Evolutionary conservation across 306 rosid species (phyloP), one percentile per base, ranked within the genome.

Genomic region (Ormosia emarginata): DNA sequence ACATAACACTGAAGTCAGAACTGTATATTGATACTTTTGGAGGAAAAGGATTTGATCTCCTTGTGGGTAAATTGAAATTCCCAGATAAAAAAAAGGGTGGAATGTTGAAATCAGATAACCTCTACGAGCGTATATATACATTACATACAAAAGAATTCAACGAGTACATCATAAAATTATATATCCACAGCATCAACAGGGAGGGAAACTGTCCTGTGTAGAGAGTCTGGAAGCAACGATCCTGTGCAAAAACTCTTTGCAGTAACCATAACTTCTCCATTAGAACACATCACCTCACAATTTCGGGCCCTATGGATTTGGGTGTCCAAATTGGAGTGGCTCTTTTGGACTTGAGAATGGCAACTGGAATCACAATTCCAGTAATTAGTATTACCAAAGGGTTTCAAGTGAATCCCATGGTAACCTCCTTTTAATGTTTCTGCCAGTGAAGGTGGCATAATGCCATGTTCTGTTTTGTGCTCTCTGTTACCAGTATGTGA

Each of bases 171-270:
- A 49, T 70, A 59, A 50, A 80, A 79, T 86, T 87, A 91, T 71
- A 86, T 32, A 90, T 90, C 85, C 82, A 91, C 90, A 75, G 97
- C 97, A 87, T 91, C 96, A 84, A 91, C 92, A 7, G 97, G 97
- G 47, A 94, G 93, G 24, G 97, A 90, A 79, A 88, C 87, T 74
- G 97, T 73, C 77, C 98, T 86, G 70, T 89, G 92, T 77, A 90
- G 86, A 49, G 92, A 79, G 65, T 72, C 86, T 12, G 89, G 91
- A 79, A 90, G 88, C 66, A 91, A 73, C 41, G 85, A 83, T 4
- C 86, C 87, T 69, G 64, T 72, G 86, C 37, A 70, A 32, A 67
- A 82, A 69, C 85, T 83, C 87, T 79, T 88, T 56, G 81, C 75
- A 58, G 75, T 70, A 62, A 55, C 50, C 78, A 47, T 61, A 37